These are phyloP conservation scores for Rosa rugosa DNA, from an alignment of 306 rosid species.

Conservation along the genomic window DNA sequence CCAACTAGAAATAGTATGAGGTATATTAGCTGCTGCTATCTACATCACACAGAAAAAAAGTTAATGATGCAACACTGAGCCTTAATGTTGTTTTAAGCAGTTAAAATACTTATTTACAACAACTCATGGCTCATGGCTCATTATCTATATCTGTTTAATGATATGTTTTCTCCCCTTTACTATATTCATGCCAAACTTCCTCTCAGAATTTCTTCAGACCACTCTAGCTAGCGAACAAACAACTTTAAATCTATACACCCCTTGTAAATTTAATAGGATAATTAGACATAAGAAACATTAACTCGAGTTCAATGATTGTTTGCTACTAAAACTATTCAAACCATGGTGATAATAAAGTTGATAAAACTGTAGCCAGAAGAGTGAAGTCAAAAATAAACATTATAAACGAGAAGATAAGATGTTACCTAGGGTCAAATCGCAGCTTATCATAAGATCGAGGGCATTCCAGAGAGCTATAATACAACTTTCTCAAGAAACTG, in stretches of 20 bases:
- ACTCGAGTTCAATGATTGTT: not conserved
- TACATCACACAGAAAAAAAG: not conserved
- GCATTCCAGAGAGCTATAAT: slow-evolving; percentile 73
- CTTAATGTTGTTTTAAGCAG: not conserved
- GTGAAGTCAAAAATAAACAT: slow-evolving; percentile 3
- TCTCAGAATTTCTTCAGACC: not conserved
- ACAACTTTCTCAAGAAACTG: slow-evolving; percentile 88
- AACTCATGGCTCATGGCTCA: not conserved
- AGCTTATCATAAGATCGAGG: slow-evolving; percentile 95
- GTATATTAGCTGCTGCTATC: not conserved
- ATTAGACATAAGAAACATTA: not conserved
- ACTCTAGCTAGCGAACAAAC: not conserved
- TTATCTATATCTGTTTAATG: not conserved
- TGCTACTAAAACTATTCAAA: not conserved
- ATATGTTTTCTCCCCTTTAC: not conserved
- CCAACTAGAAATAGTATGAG: not conserved
- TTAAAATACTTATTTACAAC: not conserved
- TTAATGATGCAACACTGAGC: not conserved
- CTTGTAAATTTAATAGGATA: not conserved
- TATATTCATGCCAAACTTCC: not conserved
- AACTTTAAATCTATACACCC: not conserved
- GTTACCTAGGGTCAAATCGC: slow-evolving; percentile 93
- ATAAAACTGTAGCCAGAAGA: not conserved
- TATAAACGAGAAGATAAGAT: not conserved
- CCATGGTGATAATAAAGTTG: not conserved